These are phyloP conservation scores for Ophiostoma himal-ulmi DNA, from an alignment of 2,329 filamentous ascomycete species.

Conservation along the genomic window DNA sequence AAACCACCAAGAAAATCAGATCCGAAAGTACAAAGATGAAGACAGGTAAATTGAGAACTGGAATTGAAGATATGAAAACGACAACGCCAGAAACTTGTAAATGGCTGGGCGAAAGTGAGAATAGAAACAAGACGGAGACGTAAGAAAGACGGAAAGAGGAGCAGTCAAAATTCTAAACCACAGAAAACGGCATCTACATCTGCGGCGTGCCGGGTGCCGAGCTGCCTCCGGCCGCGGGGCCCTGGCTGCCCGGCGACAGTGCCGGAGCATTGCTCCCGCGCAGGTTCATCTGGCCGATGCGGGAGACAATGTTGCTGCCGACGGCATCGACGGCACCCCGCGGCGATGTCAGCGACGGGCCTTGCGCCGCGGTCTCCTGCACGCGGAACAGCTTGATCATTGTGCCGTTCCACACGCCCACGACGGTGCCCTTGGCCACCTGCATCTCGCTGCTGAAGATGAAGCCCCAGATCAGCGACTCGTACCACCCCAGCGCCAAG, in stretches of 20 bases:
- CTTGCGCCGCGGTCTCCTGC: constrained; percentile 72
- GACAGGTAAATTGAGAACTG: neutral
- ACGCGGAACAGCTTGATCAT: constrained; percentile 82
- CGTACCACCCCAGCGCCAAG: constrained; percentile 88
- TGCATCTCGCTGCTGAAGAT: constrained; percentile 89
- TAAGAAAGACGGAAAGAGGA: neutral
- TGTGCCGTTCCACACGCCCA: constrained; percentile 92
- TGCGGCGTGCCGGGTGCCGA: neutral
- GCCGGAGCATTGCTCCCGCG: constrained; percentile 38
- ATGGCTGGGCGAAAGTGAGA: neutral
- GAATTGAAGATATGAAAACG: neutral
- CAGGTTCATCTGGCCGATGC: constrained; percentile 77
- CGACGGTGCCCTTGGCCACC: constrained; percentile 75
- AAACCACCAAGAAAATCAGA: neutral
- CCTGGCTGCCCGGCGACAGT: neutral
- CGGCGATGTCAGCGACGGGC: constrained; percentile 76
- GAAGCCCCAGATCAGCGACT: constrained; percentile 88
- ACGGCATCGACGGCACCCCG: constrained; percentile 90
- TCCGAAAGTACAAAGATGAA: neutral
- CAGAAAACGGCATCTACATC: neutral
- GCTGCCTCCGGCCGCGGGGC: neutral
- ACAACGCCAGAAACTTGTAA: neutral
- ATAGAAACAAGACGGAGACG: neutral
- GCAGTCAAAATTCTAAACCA: neutral
- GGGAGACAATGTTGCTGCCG: constrained; percentile 78